Conservation (phyloP, 805 yeast genomes). For the Lachancea meyersii region DNA sequence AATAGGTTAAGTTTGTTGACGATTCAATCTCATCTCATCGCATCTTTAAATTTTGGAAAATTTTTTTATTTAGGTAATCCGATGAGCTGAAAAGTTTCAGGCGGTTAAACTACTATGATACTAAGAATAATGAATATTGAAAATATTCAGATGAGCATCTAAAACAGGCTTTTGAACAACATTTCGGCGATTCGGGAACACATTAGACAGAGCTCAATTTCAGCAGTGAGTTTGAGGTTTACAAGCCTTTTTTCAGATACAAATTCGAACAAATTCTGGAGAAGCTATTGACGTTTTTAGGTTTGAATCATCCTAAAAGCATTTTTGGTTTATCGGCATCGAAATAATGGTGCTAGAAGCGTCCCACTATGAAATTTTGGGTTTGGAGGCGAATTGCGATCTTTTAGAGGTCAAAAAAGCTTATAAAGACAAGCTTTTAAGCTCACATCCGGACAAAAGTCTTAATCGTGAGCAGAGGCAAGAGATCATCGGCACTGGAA, state of each 20-base stretch:
- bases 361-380: constrained; percentile 55
- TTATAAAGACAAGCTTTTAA: constrained; percentile 53
- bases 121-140: background rate
- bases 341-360: constrained; percentile 1
- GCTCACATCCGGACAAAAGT: constrained; percentile 75
- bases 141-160: too few species aligned
- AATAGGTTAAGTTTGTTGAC: background rate
- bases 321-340: too few species aligned
- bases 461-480: background rate
- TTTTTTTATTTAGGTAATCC: background rate
- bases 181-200: too few species aligned
- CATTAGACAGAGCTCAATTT: too few species aligned
- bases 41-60: background rate
- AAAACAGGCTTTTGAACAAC: background rate
- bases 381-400: constrained; percentile 37
- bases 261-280: background rate
- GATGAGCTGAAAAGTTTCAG: constrained; percentile 4
- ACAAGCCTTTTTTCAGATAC: background rate
- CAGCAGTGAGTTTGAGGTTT: too few species aligned
- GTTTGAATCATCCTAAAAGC: too few species aligned
- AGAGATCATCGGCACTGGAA: background rate
- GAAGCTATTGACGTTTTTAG: too few species aligned
- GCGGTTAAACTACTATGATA: background rate
- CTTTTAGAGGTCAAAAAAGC: constrained; percentile 49
- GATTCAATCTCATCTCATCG: constrained; percentile 5